phyloP scores from a whole-genome alignment of 1,284 basidiomycete species.

The Tranzscheliella williamsii region DNA sequence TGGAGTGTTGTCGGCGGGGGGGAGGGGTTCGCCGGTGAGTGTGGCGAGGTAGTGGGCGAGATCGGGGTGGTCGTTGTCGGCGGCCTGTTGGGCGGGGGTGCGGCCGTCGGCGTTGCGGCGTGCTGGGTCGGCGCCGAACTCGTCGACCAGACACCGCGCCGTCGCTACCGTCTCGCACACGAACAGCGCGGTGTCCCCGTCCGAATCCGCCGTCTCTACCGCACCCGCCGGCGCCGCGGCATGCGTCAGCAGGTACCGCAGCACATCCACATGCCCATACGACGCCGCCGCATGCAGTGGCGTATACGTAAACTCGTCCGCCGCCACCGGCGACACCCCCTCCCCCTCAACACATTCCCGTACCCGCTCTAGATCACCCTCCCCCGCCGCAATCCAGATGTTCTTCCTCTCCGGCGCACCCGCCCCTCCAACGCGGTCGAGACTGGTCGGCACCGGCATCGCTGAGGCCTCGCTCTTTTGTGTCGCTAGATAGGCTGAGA shows the following conservation, averaged over 20 bases:
- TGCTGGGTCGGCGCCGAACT: conserved; percentile 48
- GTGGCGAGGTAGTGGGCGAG: conserved; percentile 44
- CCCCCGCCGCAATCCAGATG: conserved; percentile 58
- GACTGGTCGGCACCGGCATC: conserved; percentile 33
- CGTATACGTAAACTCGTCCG: conserved; percentile 54
- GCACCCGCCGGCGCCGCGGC: conserved; percentile 23
- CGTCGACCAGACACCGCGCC: conserved; percentile 49
- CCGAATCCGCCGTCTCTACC: conserved; percentile 47
- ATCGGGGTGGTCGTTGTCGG: conserved; percentile 45
- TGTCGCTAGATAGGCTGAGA: too few relatives aligned
- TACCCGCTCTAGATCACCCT: conserved; percentile 54
- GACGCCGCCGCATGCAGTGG: conserved; percentile 59
- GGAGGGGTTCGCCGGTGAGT: conserved; percentile 40
- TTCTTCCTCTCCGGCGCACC: conserved; percentile 29
- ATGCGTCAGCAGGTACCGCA: conserved; percentile 50
- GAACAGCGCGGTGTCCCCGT: conserved; percentile 58
- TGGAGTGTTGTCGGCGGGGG: conserved; percentile 11
- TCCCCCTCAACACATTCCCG: conserved; percentile 44
- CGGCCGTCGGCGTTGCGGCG: conserved; percentile 47
- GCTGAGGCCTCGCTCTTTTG: too few relatives aligned
- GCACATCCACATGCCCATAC: conserved; percentile 48
- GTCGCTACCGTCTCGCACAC: conserved; percentile 51
- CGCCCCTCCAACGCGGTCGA: conserved; percentile 1
- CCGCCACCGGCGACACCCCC: conserved; percentile 39
- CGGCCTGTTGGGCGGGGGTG: conserved; percentile 49